phyloP scores from a whole-genome alignment of 2,329 filamentous ascomycete genomes.

The Pleoardoris graminearum region DNA sequence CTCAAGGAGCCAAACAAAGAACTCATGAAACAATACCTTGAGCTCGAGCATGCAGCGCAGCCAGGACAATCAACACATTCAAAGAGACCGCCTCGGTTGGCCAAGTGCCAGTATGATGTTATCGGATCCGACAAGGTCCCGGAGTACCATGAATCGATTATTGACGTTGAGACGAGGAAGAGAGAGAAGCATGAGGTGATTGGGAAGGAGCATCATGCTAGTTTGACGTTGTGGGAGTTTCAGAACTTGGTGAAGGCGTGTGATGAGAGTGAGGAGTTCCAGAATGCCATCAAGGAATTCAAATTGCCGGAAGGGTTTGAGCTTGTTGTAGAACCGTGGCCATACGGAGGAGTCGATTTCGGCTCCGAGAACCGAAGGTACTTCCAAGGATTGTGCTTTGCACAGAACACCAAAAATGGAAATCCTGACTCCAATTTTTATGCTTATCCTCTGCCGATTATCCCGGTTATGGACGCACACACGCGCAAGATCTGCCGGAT shows the following conservation, averaged over 20 bases:
- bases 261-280: constrained; percentile 57
- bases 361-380: constrained; percentile 54
- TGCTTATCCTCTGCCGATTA: constrained; percentile 45
- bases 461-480: constrained; percentile 44
- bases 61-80: constrained; percentile 46
- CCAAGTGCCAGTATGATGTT: constrained; percentile 61
- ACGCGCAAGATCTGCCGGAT: constrained; percentile 41
- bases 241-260: constrained; percentile 48
- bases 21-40: constrained; percentile 53
- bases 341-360: constrained; percentile 58
- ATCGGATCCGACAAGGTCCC: constrained; percentile 56
- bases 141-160: constrained; percentile 59
- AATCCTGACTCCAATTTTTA: constrained; percentile 51
- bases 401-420: constrained; percentile 50
- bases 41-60: constrained; percentile 50
- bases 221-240: constrained; percentile 51
- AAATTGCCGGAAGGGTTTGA: constrained; percentile 60
- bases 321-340: constrained; percentile 59
- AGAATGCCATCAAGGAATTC: constrained; percentile 56
- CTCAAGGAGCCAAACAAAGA: constrained; percentile 56
- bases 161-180: constrained; percentile 52
- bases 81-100: constrained; percentile 54
- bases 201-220: constrained; percentile 53
- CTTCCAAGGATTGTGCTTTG: constrained; percentile 60
- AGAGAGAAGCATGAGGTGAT: constrained; percentile 52